phyloP scores from a whole-genome alignment of 2,329 filamentous ascomycete species.

The Venturia oleaginea region DNA sequence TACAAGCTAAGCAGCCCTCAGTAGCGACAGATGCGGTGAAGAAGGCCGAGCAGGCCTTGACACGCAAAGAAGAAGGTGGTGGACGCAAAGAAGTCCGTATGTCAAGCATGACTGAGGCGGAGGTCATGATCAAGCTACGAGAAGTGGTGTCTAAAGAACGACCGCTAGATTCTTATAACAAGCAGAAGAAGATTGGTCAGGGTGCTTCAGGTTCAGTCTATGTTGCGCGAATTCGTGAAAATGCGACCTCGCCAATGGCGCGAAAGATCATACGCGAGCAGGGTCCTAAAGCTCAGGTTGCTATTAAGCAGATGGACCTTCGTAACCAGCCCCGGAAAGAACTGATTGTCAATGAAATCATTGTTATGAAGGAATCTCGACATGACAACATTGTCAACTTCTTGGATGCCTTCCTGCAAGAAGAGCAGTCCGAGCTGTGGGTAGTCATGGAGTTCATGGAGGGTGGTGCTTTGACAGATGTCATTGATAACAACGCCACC shows the following conservation, averaged over 20 bases:
- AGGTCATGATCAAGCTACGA: slow-evolving; percentile 93
- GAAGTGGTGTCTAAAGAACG: slow-evolving; percentile 94
- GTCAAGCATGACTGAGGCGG: slow-evolving; percentile 94
- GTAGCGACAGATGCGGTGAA: slow-evolving; percentile 60
- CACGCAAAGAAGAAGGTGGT: slow-evolving; percentile 61
- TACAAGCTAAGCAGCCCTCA: slow-evolving; percentile 37
- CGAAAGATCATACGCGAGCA: slow-evolving; percentile 69
- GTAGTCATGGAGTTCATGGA: slow-evolving; percentile 99
- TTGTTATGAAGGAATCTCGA: slow-evolving; percentile 99
- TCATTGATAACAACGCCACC: slow-evolving; percentile 93
- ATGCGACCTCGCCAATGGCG: slow-evolving; percentile 70
- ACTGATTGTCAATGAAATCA: slow-evolving; percentile 97
- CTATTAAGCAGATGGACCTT: slow-evolving; percentile 99
- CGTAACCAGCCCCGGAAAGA: slow-evolving; percentile 96
- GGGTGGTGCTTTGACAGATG: slow-evolving; percentile 91
- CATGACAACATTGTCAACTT: slow-evolving; percentile 99
- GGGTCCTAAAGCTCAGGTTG: slow-evolving; percentile 77
- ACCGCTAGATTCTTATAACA: slow-evolving; percentile 90
- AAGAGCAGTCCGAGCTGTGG: slow-evolving; percentile 94
- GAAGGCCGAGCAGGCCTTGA: slow-evolving; percentile 81
- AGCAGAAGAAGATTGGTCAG: slow-evolving; percentile 99
- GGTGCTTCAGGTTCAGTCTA: slow-evolving; percentile 97
- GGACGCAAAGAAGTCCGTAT: slow-evolving; percentile 87
- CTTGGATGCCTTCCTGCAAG: slow-evolving; percentile 89
- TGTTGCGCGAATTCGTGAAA: slow-evolving; percentile 89